phyloP scores from a whole-genome alignment of 495 filamentous ascomycete species.

The Lentithecium fluviatile region DNA sequence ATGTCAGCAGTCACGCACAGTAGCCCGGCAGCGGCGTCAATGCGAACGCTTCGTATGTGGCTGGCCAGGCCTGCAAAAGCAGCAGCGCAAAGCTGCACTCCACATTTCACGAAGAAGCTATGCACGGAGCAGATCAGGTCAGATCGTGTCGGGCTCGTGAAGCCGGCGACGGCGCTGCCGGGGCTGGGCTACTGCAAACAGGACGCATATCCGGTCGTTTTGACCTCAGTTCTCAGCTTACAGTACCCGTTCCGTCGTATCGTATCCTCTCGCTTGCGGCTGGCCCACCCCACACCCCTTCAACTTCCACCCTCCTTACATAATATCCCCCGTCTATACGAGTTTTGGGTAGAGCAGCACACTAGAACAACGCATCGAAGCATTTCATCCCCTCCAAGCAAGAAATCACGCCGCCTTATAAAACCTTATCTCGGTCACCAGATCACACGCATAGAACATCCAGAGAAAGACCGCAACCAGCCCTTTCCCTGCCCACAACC shows the following conservation, averaged over 20 bases:
- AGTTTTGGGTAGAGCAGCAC: not conserved
- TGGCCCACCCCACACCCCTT: too few species aligned
- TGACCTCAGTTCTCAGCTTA: too few species aligned
- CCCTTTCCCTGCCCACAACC: too few species aligned
- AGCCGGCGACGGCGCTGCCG: not conserved
- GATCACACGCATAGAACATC: not conserved
- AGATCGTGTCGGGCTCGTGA: not conserved
- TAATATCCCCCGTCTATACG: not conserved
- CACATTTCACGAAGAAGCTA: not conserved
- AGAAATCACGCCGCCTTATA: not conserved
- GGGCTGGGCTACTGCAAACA: too few species aligned
- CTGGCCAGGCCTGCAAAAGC: not conserved
- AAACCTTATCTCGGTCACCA: not conserved
- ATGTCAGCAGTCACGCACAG: conserved; percentile 11
- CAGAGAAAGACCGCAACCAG: not conserved
- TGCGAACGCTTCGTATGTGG: conserved; percentile 4
- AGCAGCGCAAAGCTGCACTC: not conserved
- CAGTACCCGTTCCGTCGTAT: too few species aligned
- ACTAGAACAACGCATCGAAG: conserved; percentile 2
- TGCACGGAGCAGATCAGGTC: not conserved
- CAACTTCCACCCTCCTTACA: not conserved
- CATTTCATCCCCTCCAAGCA: not conserved
- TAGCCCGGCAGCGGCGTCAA: not conserved
- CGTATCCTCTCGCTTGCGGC: too few species aligned
- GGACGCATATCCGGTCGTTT: too few species aligned